A percentile compares a stretch with the other conserved stretches of the same genome.
Evolutionary conservation across 139 green algal genomes (phyloP).

Genomic region (Ettlia oleoabundans): DNA sequence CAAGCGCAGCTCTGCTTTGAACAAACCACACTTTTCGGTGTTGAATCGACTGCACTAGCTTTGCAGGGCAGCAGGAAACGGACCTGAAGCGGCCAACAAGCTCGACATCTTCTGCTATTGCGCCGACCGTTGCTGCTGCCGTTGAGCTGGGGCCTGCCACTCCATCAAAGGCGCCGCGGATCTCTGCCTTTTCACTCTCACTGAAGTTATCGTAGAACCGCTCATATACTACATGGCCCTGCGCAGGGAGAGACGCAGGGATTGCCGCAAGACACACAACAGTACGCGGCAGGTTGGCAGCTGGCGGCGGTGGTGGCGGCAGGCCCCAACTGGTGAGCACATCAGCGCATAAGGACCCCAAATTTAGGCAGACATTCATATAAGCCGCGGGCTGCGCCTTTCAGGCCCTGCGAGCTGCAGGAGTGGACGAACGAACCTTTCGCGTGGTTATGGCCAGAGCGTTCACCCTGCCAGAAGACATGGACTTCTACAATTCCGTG

Average conservation of each 20-base stretch:
- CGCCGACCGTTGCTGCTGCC: constrained; percentile 5
- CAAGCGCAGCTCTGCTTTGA: too few species aligned
- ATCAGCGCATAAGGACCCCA: too few species aligned
- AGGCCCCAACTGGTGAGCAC: too few species aligned
- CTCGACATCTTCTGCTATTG: constrained; percentile 56
- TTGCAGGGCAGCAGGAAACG: background rate
- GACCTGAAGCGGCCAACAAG: constrained; percentile 69
- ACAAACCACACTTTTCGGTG: too few species aligned
- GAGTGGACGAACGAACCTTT: too few species aligned
- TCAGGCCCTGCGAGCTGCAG: too few species aligned
- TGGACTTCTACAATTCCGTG: too few species aligned
- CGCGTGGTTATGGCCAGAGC: background rate
- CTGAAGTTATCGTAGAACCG: constrained; percentile 76
- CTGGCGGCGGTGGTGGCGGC: background rate
- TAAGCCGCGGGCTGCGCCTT: too few species aligned
- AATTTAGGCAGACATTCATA: too few species aligned
- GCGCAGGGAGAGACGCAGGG: constrained; percentile 50
- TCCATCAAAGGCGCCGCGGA: constrained; percentile 62
- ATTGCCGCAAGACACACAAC: too few species aligned
- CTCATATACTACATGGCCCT: constrained; percentile 76
- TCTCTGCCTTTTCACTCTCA: constrained; percentile 77
- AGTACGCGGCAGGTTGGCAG: too few species aligned
- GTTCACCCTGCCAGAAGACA: background rate
- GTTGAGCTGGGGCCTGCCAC: constrained; percentile 34
- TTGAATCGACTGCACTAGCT: too few species aligned